Evolutionary conservation across 805 yeast genomes (phyloP).

Genomic region (Candida easanensis): DNA sequence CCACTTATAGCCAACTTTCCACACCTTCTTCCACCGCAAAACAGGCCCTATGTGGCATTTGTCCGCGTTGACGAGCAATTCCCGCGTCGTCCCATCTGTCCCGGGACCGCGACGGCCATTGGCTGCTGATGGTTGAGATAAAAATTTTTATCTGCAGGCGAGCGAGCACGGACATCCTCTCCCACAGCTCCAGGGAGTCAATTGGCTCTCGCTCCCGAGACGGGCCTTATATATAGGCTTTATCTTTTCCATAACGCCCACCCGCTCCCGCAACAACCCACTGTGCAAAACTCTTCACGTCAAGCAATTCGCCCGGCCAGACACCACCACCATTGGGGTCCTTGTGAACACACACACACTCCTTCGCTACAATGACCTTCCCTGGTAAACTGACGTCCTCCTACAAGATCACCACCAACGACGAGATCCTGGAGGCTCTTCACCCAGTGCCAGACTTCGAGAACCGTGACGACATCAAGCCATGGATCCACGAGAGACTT

Average conservation of each 20-base stretch:
- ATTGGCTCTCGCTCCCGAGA: neutral
- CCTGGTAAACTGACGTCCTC: neutral
- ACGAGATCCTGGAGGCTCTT: slow-evolving; percentile 26
- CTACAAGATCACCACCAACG: slow-evolving; percentile 20
- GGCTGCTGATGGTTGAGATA: slow-evolving; percentile 28
- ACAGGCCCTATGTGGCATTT: no score
- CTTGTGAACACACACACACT: neutral
- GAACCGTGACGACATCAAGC: slow-evolving; percentile 26
- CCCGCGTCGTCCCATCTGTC: slow-evolving; percentile 5
- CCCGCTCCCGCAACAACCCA: neutral
- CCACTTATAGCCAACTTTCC: no score
- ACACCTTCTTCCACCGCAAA: no score
- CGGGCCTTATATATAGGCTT: slow-evolving; percentile 10
- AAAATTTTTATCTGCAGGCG: slow-evolving; percentile 14
- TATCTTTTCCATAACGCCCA: slow-evolving; percentile 17
- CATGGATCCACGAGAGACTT: slow-evolving; percentile 25
- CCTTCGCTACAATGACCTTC: neutral
- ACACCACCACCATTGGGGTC: no score
- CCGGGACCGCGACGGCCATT: slow-evolving; percentile 7
- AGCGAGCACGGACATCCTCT: slow-evolving; percentile 2
- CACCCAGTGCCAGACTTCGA: slow-evolving; percentile 26
- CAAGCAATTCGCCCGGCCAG: no score
- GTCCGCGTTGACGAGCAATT: neutral
- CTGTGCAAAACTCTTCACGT: no score
- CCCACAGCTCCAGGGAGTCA: neutral